These are phyloP conservation scores for Diacronema lutheri DNA, from an alignment of 78 protist genomes.

Conservation along the genomic window DNA sequence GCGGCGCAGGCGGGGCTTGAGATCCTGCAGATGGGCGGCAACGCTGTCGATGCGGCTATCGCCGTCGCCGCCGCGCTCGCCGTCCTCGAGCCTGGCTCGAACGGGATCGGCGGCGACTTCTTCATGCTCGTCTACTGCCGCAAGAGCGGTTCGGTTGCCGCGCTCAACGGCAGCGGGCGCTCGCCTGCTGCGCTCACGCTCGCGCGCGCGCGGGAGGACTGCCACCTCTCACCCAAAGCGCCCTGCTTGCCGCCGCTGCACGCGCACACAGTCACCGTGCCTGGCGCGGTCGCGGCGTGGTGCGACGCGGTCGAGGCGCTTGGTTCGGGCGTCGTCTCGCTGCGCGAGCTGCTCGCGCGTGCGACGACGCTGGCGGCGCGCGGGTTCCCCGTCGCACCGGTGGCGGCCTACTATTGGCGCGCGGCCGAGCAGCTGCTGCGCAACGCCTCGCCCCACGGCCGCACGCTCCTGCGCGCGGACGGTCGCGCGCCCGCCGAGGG, in stretches of 20 bases:
- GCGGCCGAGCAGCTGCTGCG: neutral
- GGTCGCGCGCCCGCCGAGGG: constrained; percentile 63
- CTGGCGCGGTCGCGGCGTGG: constrained; percentile 83
- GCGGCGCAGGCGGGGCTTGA: constrained; percentile 28
- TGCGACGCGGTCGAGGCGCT: constrained; percentile 54
- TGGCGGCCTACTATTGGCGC: constrained; percentile 30
- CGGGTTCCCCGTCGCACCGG: constrained; percentile 50
- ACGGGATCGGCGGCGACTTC: constrained; percentile 84
- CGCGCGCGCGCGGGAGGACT: neutral
- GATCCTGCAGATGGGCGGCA: constrained; percentile 64
- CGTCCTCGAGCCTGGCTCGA: constrained; percentile 52
- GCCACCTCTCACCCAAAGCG: neutral
- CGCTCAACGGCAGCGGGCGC: constrained; percentile 76
- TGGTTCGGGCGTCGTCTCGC: constrained; percentile 51
- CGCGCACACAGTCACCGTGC: constrained; percentile 40
- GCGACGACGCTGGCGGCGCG: constrained; percentile 65
- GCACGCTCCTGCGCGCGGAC: constrained; percentile 44
- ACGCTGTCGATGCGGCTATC: constrained; percentile 83
- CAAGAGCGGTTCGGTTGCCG: constrained; percentile 24
- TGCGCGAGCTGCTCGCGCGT: constrained; percentile 46
- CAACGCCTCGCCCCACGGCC: neutral
- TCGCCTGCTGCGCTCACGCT: constrained; percentile 45
- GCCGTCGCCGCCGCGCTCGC: constrained; percentile 54
- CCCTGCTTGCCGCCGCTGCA: neutral
- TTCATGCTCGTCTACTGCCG: constrained; percentile 58